Evolutionary conservation across 2,329 filamentous ascomycete genomes (phyloP), one percentile per base, ranked within the genome.

Genomic region (Xylaria polymorpha): DNA sequence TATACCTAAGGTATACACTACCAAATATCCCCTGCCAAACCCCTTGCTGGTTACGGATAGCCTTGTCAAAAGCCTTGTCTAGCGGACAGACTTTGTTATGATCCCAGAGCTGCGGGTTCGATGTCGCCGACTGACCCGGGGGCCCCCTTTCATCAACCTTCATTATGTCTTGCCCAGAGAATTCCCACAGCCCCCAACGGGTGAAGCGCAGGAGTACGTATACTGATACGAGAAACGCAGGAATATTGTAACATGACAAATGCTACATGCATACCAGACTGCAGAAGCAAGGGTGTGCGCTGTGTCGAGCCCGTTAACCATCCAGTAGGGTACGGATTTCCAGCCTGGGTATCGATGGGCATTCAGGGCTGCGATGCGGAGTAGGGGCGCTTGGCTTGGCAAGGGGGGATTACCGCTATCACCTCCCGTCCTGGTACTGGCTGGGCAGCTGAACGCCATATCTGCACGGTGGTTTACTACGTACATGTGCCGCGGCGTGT

Each of bases 231-330:
- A 67, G 61, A 56, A 67, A 65, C 59, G 64, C 64, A 71, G 60
- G 63, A 67, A 56, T 71, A 62, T 65, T 67, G 64, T 69, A 69
- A 69, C 69, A 71, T 71, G 69, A 71, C 69, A 71, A 71, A 71
- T 71, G 69, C 56, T 43, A 62, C 69, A 69, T 69, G 69, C 69
- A 71, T 71, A 67, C 64, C 46, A 57, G 48, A 69, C 50, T 69
- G 66, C 63, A 68, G 59, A 61, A 50, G 57, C 66, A 51, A 53
- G 69, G 69, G 37, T 64, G 48, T 25, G 25, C 56, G 55, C 56
- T 61, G 57, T 61, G 53, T 58, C 50, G 39, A 67, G 59, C 50
- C 60, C 56, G 56, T 50, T 35, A 14, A 67, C 32, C 12, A 64
- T 39, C 66, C 69, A 71, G 58, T 66, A 66, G 56, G 53, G 66